Base-by-base conservation (phyloP, 352 stramenopile species). In the Globisporangium carolinianum region DNA sequence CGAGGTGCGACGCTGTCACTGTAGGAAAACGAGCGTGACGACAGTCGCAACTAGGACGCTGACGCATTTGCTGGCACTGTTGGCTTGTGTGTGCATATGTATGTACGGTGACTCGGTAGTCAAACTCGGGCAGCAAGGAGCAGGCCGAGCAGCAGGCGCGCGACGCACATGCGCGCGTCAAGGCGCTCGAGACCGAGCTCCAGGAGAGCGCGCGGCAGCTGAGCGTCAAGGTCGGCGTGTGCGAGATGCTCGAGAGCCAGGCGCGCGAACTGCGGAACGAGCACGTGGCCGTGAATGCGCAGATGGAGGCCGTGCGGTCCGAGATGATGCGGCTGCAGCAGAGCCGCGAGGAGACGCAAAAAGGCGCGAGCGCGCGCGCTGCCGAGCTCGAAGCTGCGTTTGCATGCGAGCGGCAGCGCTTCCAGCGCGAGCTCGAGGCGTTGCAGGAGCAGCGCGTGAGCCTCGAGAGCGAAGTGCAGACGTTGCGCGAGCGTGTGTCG, bases 161-260 rank as follows among this genome's bases (percentile, higher is more conserved):
- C 6, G 77, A 90, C n/a, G 88, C 87, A 60, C 80, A 87, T 51
- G 63, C 87, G 41, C 58, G 89, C 15, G 71, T 83, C 47, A 83
- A 96, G 57, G 78, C 75, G 46, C 56, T 92, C 11, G 57, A 61
- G 11, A 65, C 74, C 12, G 75, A 94, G 52, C 93, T 94, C 59
- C 80, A 94, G 61, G 79, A 93, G n/a, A 84, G 86, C 37, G 77
- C 90, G 8, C 79, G 93, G 65, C 85, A 94, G 56, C 58, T 94
- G 12, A 90, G 80, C 1, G 79, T 90, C 17, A 70, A 88, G 55
- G 68, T 62, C 15, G 78, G 76, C n/a, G 69, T 91, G 57, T 73
- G 83, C 0, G 69, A 89, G 56, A 83, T 89, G 69, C 66, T 91
- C 1, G 79, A 93, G 55, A 73, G 65, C 17, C 83, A 93, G 67